A percentile compares a stretch with the other conserved stretches of the same genome.
Evolutionary conservation across 2,329 filamentous ascomycete genomes (phyloP).

Genomic region (Clonostachys chloroleuca): DNA sequence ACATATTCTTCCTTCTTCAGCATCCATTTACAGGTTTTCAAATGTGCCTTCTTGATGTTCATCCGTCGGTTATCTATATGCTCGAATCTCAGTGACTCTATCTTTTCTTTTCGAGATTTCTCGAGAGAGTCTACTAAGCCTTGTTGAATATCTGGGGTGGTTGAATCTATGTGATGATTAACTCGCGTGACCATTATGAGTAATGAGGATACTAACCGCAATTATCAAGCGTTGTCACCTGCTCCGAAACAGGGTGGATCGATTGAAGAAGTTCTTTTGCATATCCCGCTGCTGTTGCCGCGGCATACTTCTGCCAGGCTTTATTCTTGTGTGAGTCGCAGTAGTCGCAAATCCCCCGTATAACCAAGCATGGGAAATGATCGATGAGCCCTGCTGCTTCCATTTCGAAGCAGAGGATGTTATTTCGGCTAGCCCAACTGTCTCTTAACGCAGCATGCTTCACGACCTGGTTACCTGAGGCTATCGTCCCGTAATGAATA

Average conservation of each 20-base stretch:
- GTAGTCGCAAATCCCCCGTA: slow-evolving; percentile 29
- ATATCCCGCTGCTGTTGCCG: slow-evolving; percentile 17
- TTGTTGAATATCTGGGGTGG: too few relatives aligned
- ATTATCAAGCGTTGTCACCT: too few relatives aligned
- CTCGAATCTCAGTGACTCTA: neutral
- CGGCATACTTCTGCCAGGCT: slow-evolving; percentile 24
- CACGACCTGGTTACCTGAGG: slow-evolving; percentile 8
- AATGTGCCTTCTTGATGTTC: neutral
- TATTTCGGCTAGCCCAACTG: neutral
- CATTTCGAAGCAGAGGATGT: neutral
- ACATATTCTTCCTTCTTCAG: slow-evolving; percentile 13
- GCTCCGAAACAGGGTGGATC: neutral
- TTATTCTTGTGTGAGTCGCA: slow-evolving; percentile 29
- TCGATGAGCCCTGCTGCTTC: slow-evolving; percentile 4
- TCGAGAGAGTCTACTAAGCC: neutral
- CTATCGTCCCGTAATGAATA: slow-evolving; percentile 8
- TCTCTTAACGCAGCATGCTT: slow-evolving; percentile 15
- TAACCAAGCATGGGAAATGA: slow-evolving; percentile 18
- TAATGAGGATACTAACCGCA: too few relatives aligned
- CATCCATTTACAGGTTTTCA: slow-evolving; percentile 11
- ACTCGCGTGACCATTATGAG: too few relatives aligned
- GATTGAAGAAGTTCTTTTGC: slow-evolving; percentile 4
- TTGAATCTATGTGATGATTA: too few relatives aligned
- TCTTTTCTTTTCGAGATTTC: neutral
- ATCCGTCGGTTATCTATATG: neutral